Evolutionary conservation across 2,329 filamentous ascomycete species (phyloP).

Genomic region (Aspergillus fischeri): DNA sequence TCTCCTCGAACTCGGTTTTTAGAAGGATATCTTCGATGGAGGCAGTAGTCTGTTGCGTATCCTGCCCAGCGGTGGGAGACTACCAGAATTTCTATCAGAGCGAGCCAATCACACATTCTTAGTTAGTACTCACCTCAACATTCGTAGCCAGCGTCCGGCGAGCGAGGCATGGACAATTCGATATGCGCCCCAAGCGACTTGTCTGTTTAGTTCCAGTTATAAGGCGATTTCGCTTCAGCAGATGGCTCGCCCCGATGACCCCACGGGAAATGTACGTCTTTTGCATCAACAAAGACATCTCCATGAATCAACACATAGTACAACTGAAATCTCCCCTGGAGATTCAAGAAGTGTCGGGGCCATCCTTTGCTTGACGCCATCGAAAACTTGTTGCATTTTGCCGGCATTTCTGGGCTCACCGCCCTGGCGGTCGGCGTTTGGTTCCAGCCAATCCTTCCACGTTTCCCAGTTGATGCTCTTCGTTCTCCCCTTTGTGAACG

Average conservation of each 20-base stretch:
- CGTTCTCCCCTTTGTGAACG: neutral
- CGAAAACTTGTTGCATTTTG: neutral
- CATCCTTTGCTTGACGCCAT: neutral
- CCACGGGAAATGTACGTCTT: neutral
- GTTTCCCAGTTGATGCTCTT: neutral
- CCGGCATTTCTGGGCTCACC: neutral
- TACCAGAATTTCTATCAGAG: neutral
- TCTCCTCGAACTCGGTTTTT: slow-evolving; percentile 32
- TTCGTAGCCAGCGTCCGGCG: neutral
- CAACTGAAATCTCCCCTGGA: neutral
- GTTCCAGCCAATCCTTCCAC: neutral
- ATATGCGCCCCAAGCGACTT: neutral
- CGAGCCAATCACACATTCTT: neutral
- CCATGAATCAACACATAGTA: neutral
- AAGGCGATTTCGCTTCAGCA: neutral
- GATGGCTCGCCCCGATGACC: neutral
- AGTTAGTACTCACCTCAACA: neutral
- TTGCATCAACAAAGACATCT: neutral
- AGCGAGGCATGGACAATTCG: neutral
- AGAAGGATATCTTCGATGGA: slow-evolving; percentile 26
- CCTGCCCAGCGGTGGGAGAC: neutral
- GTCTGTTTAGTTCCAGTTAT: neutral
- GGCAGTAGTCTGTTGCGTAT: slow-evolving; percentile 4
- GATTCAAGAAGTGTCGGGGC: neutral
- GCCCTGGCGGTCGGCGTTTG: neutral